Base-by-base conservation (phyloP, 106 monocot species). In the Agapanthus africanus region DNA sequence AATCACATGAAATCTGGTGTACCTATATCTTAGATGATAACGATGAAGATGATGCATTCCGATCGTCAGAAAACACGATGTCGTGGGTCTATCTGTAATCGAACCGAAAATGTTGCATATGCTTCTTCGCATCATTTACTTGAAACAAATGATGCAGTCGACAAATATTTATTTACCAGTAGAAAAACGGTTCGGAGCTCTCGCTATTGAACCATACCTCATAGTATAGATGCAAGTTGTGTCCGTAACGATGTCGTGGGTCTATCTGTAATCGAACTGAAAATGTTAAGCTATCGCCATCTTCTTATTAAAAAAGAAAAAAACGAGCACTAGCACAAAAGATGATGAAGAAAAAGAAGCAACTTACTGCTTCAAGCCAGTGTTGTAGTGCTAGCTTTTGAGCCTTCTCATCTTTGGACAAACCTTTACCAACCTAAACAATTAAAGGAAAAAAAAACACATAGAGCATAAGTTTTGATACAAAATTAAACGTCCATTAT, bases 351-450 rank as follows among this genome's bases (percentile, higher is more conserved):
- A 22, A 33, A 38, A 67, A 19, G 46, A 56, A 22, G 23, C 0
- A n/a, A 56, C 80, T 59, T 77, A 86, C 86, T 35, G 86, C 86
- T 84, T 91, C 90, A 65, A 91, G 87, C 90, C 90, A 91, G 81
- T 91, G 90, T 18, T 66, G 83, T 30, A 87, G 51, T 46, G 87
- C 84, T 69, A 91, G 79, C 73, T 91, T 91, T 50, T 84, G 87
- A 62, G 84, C 90, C 74, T 91, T 87, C 22, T 49, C 74, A 52
- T 76, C 79, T 62, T 91, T 84, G 1, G 84, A 87, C 64, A 91
- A 69, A 31, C 90, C 90, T 73, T 91, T 91, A 23, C 86, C 84
- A 73, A 81, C 78, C 81, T 84, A 54, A 69, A 37, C 31, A 49
- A 50, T 21, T 54, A 19, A 11, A 54, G 25, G 56, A 50, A 77